Base-by-base conservation (phyloP, 1,284 basidiomycete species). In the Apiotrichum laibachii region DNA sequence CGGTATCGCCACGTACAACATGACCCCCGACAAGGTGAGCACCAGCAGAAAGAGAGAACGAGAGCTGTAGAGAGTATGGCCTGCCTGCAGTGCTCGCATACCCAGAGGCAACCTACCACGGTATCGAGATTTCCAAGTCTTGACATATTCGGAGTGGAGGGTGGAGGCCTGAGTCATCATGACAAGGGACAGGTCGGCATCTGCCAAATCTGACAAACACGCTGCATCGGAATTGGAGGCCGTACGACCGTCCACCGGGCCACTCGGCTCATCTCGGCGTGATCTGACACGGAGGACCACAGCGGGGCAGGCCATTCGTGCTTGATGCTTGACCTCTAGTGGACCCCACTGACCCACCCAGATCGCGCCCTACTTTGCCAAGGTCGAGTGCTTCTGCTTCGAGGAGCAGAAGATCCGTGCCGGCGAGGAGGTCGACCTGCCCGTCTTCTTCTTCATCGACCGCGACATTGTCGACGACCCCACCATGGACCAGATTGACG, bases 361-460 rank as follows among this genome's bases (percentile, higher is more conserved):
- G 92, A 86, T 98, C 67, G 96, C 96, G 8, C 93, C 95, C 0
- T 99, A 98, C 78, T 99, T 99, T 75, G 92, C 94, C 58, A 99
- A 99, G 81, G 93, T 99, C 10, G 96, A 99, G 78, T 99, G 96
- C 70, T 99, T 99, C 82, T 99, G 96, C 79, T 99, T 99, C 69
- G 96, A 99, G 77, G 96, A 99, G 76, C 96, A 99, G 78, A 90
- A 88, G 70, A 84, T 99, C 19, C 81, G 97, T 22, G 94, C 95
- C 0, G 88, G 89, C 22, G 96, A 99, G 79, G 94, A 98, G 77
- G 91, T 99, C 19, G 96, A 99, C 78, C 89, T 99, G 83, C 96
- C 96, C 18, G 84, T 99, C 33, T 85, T 99, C 64, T 99, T 99
- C 82, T 99, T 99, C 81, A 95, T 99, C 66, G 96, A 99, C 81